phyloP scores from a whole-genome alignment of 2,329 filamentous ascomycete species.

The Alternaria sp. region DNA sequence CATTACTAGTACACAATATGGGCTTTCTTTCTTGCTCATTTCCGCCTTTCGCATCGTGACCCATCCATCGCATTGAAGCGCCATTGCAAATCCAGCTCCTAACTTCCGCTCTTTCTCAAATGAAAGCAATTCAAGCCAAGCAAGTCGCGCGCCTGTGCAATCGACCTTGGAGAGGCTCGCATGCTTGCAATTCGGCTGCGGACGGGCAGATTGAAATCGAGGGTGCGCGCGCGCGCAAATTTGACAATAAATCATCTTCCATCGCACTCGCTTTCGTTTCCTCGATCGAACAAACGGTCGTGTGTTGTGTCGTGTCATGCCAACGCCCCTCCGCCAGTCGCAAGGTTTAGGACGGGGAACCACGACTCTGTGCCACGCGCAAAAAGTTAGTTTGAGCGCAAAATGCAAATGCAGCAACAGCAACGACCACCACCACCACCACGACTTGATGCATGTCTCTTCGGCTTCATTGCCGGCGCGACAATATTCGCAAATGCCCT shows the following conservation, averaged over 20 bases:
- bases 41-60: conserved; percentile 4
- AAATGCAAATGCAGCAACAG: not conserved
- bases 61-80: conserved; percentile 13
- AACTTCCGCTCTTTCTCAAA: conserved; percentile 2
- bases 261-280: not conserved
- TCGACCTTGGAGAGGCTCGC: not conserved
- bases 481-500: not conserved
- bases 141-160: not conserved
- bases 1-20: conserved; percentile 3
- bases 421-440: not conserved
- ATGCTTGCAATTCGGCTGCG: not conserved
- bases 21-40: conserved; percentile 12
- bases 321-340: not conserved
- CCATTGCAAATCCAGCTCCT: conserved; percentile 7
- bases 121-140: conserved; percentile 1
- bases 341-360: not conserved
- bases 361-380: not conserved
- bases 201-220: not conserved
- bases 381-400: not conserved
- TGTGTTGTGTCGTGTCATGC: not conserved
- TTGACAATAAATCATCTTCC: not conserved
- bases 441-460: not conserved
- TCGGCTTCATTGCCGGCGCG: not conserved
- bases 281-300: not conserved
- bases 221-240: not conserved